Conservation (phyloP, 768 basidiomycete genomes). For the Mrakia gelida region DNA sequence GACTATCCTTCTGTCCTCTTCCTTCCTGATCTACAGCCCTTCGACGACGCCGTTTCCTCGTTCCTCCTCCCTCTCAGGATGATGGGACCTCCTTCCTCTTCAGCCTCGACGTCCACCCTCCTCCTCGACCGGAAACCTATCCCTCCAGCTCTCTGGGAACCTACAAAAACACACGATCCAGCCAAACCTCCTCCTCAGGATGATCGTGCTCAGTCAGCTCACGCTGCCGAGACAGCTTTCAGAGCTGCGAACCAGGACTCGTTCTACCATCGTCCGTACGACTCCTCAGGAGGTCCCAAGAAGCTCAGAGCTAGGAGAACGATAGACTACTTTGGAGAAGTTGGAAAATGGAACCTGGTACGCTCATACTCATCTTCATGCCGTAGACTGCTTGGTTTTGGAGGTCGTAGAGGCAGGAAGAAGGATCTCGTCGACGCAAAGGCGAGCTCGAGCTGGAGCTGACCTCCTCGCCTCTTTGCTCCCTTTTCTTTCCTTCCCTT, state of each 20-base stretch:
- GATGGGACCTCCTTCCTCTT: slow-evolving; percentile 13
- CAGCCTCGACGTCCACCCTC: slow-evolving; percentile 15
- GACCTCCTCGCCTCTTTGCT: slow-evolving; percentile 30
- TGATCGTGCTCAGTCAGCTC: slow-evolving; percentile 23
- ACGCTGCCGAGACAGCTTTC: slow-evolving; percentile 29
- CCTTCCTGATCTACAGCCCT: too few species aligned
- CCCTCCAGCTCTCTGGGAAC: slow-evolving; percentile 24
- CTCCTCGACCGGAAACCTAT: background rate
- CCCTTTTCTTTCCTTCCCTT: slow-evolving; percentile 40
- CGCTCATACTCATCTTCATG: slow-evolving; percentile 38
- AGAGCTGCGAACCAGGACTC: slow-evolving; percentile 19
- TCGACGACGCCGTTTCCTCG: too few species aligned
- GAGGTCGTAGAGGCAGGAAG: background rate
- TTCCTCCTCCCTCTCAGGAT: background rate
- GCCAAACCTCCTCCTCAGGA: slow-evolving; percentile 27
- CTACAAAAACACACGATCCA: background rate
- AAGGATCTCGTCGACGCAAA: background rate
- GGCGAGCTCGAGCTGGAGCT: slow-evolving; percentile 24
- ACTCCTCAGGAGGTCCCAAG: slow-evolving; percentile 57
- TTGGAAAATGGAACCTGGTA: slow-evolving; percentile 82
- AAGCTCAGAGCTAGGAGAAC: slow-evolving; percentile 89
- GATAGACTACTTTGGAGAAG: slow-evolving; percentile 86
- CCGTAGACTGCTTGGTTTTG: slow-evolving; percentile 22
- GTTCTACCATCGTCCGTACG: slow-evolving; percentile 19
- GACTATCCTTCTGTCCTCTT: too few species aligned